Percentiles rank a stretch among this genome's conserved stretches.
phyloP scores from a whole-genome alignment of 2,329 filamentous ascomycete species.

The Aphanocladium album region DNA sequence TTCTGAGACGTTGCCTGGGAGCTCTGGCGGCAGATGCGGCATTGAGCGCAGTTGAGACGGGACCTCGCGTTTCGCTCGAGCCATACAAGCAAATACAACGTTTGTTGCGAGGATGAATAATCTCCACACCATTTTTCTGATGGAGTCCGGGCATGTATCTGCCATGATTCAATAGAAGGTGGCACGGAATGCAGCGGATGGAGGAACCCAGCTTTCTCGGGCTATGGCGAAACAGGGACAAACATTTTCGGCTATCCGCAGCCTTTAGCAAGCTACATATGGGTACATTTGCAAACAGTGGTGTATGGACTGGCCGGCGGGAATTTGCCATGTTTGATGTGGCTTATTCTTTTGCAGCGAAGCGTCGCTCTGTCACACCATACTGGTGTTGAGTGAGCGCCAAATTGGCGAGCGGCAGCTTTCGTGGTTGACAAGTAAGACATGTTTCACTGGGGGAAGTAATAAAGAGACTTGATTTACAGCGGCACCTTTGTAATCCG shows the following conservation, averaged over 20 bases:
- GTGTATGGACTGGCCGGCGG: not conserved
- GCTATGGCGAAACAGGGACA: not conserved
- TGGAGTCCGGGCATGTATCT: too few relatives aligned
- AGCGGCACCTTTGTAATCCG: not conserved
- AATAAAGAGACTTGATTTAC: not conserved
- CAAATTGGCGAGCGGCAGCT: not conserved
- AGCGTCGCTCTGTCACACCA: not conserved
- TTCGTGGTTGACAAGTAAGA: not conserved
- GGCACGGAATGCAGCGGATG: not conserved
- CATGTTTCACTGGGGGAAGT: not conserved
- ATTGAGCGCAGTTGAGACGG: not conserved
- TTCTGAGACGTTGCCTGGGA: not conserved
- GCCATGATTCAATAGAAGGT: too few relatives aligned
- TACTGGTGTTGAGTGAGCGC: not conserved
- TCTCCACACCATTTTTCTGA: too few relatives aligned
- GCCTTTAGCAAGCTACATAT: not conserved
- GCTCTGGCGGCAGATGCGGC: not conserved
- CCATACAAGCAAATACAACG: too few relatives aligned
- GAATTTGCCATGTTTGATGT: not conserved
- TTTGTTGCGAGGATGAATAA: too few relatives aligned
- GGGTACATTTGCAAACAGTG: not conserved
- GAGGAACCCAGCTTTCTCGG: not conserved
- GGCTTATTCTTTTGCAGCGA: not conserved
- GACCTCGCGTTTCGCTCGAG: not conserved
- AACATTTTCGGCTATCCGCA: not conserved